These are phyloP conservation scores for Plectosphaerella cucumerina DNA, from an alignment of 2,329 filamentous ascomycete genomes.

Conservation along the genomic window DNA sequence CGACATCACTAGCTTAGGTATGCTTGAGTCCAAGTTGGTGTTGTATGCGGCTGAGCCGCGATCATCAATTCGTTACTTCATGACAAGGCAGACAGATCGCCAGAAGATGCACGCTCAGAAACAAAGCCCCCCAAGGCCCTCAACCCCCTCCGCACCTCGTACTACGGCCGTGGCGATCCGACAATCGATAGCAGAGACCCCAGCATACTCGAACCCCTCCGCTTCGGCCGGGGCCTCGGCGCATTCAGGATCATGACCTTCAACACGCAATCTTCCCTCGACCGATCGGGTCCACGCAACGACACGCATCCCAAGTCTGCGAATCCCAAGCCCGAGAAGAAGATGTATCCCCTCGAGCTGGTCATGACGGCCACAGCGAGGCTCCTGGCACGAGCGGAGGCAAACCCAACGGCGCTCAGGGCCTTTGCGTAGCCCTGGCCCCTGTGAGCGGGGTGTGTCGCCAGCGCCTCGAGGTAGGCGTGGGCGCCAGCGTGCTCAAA, in stretches of 20 bases:
- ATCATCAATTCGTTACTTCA: neutral
- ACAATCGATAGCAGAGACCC: neutral
- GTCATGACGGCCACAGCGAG: neutral
- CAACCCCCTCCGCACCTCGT: neutral
- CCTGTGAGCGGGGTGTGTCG: neutral
- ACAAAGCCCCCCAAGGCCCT: neutral
- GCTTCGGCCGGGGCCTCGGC: neutral
- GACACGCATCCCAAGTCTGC: neutral
- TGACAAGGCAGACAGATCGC: too few species aligned
- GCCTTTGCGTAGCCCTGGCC: neutral
- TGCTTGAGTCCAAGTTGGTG: neutral
- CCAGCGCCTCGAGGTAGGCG: neutral
- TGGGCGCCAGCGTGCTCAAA: neutral
- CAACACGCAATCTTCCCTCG: neutral
- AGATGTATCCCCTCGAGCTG: neutral
- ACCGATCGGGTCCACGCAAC: neutral
- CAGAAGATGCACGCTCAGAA: neutral
- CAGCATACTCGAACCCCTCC: neutral
- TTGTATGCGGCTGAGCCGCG: neutral
- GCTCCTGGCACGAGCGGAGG: neutral
- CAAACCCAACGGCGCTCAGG: neutral
- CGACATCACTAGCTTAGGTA: neutral
- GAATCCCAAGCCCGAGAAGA: slow-evolving; percentile 1
- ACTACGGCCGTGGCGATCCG: neutral
- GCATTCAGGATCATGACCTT: neutral